A percentile compares a stretch with the other conserved stretches of the same genome.
phyloP scores from a whole-genome alignment of 345 rosid genomes.

The Syzygium aqueum region DNA sequence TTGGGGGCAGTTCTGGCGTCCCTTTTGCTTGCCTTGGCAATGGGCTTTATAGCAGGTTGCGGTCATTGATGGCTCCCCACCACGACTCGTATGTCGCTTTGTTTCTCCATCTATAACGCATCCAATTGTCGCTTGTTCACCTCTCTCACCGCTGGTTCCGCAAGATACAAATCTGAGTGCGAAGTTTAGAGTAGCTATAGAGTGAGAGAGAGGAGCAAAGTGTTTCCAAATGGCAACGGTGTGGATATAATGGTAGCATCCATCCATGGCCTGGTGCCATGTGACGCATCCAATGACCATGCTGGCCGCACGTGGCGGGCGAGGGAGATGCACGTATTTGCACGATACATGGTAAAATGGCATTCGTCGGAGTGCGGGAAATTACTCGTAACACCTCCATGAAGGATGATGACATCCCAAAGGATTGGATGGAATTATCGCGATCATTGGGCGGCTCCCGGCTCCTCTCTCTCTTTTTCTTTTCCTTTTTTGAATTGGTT shows the following conservation, averaged over 20 bases:
- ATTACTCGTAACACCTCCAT: too few relatives aligned
- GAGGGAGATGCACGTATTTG: not conserved
- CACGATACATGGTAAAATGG: not conserved
- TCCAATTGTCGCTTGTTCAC: not conserved
- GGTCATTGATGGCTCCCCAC: not conserved
- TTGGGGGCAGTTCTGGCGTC: not conserved
- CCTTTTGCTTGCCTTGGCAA: not conserved
- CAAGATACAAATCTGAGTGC: not conserved
- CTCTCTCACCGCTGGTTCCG: too few relatives aligned
- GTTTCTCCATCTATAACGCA: not conserved
- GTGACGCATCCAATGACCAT: not conserved
- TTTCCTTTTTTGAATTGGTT: not conserved
- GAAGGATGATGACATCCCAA: too few relatives aligned
- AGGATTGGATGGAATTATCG: not conserved
- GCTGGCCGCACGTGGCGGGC: not conserved
- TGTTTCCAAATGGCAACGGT: not conserved
- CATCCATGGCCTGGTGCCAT: not conserved
- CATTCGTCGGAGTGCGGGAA: not conserved
- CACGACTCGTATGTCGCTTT: not conserved
- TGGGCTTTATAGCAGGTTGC: not conserved
- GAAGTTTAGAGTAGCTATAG: not conserved
- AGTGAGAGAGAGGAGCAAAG: not conserved
- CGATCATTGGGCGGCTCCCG: not conserved
- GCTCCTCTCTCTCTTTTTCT: not conserved
- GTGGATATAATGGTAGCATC: too few relatives aligned